phyloP scores from a whole-genome alignment of 176 grass and related monocot genomes.

The Juncus inflexus region DNA sequence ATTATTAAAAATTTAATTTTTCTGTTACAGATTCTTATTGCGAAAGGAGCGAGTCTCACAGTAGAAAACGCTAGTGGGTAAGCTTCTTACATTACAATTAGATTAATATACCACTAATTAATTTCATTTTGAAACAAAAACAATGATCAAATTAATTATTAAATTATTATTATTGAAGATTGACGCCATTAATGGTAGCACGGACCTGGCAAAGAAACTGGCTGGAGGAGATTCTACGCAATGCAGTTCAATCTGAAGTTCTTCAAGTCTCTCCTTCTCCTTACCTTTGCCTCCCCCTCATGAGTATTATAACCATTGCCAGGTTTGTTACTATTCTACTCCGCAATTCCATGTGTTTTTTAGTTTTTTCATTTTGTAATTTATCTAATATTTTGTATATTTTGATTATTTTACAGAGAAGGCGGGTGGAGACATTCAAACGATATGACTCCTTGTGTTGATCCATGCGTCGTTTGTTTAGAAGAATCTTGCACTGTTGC shows the following conservation, averaged over 20 bases:
- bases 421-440: slow-evolving; percentile 71
- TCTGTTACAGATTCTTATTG: slow-evolving; percentile 71
- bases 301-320: slow-evolving; percentile 89
- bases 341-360: background rate
- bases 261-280: slow-evolving; percentile 64
- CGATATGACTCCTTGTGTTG: slow-evolving; percentile 55
- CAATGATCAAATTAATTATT: background rate
- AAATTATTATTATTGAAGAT: slow-evolving; percentile 31
- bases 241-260: slow-evolving; percentile 24
- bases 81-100: slow-evolving; percentile 4
- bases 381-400: slow-evolving; percentile 7
- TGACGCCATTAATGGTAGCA: slow-evolving; percentile 81
- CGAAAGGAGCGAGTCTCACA: slow-evolving; percentile 64
- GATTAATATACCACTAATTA: no score
- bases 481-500: slow-evolving; percentile 75
- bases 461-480: slow-evolving; percentile 91
- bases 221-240: slow-evolving; percentile 63
- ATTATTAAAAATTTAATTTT: slow-evolving; percentile 14
- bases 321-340: slow-evolving; percentile 38
- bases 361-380: background rate
- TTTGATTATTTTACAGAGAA: slow-evolving; percentile 48
- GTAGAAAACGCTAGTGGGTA: slow-evolving; percentile 67
- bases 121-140: background rate
- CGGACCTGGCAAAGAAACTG: slow-evolving; percentile 77
- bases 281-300: slow-evolving; percentile 79